phyloP scores from a whole-genome alignment of 352 stramenopile genomes.

The Globisporangium radiosum region DNA sequence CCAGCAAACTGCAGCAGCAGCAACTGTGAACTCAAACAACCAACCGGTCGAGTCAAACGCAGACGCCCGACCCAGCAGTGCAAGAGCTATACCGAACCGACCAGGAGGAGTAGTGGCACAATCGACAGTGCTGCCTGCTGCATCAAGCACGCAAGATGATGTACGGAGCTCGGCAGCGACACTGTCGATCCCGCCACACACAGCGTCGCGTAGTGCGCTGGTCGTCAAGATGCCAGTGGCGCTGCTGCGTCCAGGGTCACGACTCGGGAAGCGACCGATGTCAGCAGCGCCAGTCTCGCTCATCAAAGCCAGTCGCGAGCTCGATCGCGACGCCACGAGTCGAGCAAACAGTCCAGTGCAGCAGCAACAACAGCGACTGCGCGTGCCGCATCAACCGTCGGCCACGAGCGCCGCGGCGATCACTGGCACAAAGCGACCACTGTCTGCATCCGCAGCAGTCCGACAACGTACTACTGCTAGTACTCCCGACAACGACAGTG shows the following conservation, averaged over 20 bases:
- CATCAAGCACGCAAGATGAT: constrained; percentile 10
- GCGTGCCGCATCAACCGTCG: background rate
- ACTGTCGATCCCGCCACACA: too few species aligned
- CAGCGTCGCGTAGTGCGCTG: background rate
- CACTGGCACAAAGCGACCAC: constrained; percentile 1
- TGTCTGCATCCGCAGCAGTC: background rate
- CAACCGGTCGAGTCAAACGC: constrained; percentile 1
- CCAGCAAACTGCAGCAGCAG: constrained; percentile 6
- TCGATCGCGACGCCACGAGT: background rate
- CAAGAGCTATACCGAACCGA: too few species aligned
- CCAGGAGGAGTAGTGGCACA: background rate
- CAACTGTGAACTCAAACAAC: background rate
- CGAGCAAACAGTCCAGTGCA: background rate
- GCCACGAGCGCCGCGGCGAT: background rate
- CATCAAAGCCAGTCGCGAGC: constrained; percentile 5
- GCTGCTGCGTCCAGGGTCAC: constrained; percentile 6
- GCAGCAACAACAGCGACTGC: background rate
- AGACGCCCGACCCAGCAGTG: background rate
- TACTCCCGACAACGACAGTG: background rate
- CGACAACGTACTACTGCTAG: background rate
- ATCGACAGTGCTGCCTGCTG: background rate
- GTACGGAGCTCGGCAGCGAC: background rate
- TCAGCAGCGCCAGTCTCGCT: constrained; percentile 9
- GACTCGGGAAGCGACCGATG: constrained; percentile 4
- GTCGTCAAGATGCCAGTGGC: constrained; percentile 4